phyloP scores from a whole-genome alignment of 148 eudicot species.

The Fagopyrum esculentum region DNA sequence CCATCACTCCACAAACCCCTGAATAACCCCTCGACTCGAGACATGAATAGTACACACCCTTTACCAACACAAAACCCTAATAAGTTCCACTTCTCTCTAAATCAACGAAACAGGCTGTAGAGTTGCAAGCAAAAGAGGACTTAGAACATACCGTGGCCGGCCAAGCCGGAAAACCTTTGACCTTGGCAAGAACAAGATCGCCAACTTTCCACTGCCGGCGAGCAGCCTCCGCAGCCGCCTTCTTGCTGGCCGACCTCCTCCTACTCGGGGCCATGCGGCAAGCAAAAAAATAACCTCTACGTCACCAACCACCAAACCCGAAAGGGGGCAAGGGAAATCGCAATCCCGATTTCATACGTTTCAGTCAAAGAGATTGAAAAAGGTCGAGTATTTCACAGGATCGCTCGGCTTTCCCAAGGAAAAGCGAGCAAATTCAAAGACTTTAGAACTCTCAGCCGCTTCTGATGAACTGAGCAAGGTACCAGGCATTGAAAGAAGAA shows the following conservation, averaged over 20 bases:
- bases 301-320: background rate
- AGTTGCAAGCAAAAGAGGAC: background rate
- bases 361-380: slow-evolving; percentile 8
- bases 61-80: slow-evolving; percentile 6
- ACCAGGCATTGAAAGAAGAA: slow-evolving; percentile 40
- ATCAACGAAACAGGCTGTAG: background rate
- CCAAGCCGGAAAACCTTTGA: slow-evolving; percentile 97
- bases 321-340: background rate
- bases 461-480: slow-evolving; percentile 11
- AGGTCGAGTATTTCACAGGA: slow-evolving; percentile 1
- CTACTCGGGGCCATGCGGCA: slow-evolving; percentile 67
- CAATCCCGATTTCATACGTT: slow-evolving; percentile 14
- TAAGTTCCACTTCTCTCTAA: background rate
- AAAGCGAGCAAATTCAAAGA: slow-evolving; percentile 14
- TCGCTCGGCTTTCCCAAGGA: slow-evolving; percentile 2
- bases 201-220: slow-evolving; percentile 79
- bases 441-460: slow-evolving; percentile 18
- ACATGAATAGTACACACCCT: background rate
- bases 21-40: slow-evolving; percentile 1
- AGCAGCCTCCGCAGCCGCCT: slow-evolving; percentile 77
- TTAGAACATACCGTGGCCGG: slow-evolving; percentile 71
- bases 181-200: slow-evolving; percentile 97
- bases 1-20: background rate
- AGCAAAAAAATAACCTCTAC: background rate
- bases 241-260: slow-evolving; percentile 58